Evolutionary conservation across 768 basidiomycete genomes (phyloP), one percentile per base, ranked within the genome.

Genomic region (Suillus brevipes): DNA sequence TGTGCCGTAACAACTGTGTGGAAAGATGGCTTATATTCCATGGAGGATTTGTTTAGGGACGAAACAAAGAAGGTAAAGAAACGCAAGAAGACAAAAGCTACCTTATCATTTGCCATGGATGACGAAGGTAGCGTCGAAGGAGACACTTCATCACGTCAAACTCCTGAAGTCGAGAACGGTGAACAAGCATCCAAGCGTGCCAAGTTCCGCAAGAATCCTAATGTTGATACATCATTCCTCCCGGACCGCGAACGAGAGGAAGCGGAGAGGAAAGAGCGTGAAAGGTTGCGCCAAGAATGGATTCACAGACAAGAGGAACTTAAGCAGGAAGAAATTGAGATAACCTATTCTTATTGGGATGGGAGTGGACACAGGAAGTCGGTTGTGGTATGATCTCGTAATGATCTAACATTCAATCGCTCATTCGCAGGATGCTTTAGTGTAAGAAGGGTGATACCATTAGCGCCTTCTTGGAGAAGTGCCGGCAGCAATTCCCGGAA

Each of bases 191-290:
- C 81, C 6, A 96, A 96, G 76, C 86, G 89, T 50, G 79, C 85
- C 65, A 95, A 92, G 76, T 86, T 96, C 49, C 88, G 90, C 75
- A 99, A 99, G 82, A 98, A 99, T 70, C 97, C 97, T 1, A 83
- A 90, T 52, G 97, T 99, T 37, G 97, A 99, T 73, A 99, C 97
- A 0, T 98, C 96, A 1, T 99, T 99, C 80, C 84, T 99, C 9
- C 97, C 97, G 1, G 97, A 99, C 76, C 87, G 97, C n/a, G 95
- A 96, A 28, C 90, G 97, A 13, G 97, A 99, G 73, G 95, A 96
- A 74, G 86, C 87, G 9, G 97, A 99, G 76, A 86, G 96, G 18
- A 85, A 85, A 65, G 90, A 95, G 75, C 83, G 97, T 45, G 97
- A 99, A 74, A 85, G 91, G 59, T 82, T 99, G 47, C 84, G 97